Conservation (phyloP, 306 rosid genomes). For the Quercus glauca region DNA sequence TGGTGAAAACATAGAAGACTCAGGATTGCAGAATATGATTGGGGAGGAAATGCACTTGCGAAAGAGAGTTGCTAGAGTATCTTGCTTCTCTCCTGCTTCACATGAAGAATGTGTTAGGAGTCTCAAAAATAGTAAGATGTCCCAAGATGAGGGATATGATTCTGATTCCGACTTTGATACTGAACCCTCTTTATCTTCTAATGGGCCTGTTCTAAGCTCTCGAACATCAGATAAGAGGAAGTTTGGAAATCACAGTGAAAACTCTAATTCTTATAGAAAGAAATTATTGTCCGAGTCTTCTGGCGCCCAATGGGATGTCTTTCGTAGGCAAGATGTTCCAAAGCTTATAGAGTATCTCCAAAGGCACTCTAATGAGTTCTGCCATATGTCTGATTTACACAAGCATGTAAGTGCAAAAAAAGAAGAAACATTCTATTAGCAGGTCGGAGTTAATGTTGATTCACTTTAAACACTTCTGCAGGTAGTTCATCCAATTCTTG, state of each 20-base stretch:
- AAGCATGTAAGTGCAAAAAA: conserved; percentile 50
- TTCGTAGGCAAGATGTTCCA: conserved; percentile 89
- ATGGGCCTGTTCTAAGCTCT: conserved; percentile 19
- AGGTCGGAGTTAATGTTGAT: conserved; percentile 11
- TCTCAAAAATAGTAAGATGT: conserved; percentile 31
- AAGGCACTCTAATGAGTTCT: conserved; percentile 55
- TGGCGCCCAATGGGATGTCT: conserved; percentile 86
- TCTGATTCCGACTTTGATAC: conserved; percentile 39
- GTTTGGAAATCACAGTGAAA: conserved; percentile 25
- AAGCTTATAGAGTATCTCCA: conserved; percentile 79
- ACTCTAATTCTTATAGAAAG: conserved; percentile 27
- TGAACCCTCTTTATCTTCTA: conserved; percentile 25
- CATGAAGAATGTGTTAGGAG: conserved; percentile 26
- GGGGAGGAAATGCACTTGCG: conserved; percentile 54
- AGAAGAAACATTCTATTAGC: conserved; percentile 14
- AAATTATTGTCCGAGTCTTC: conserved; percentile 25
- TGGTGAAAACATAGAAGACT: conserved; percentile 34
- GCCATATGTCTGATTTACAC: conserved; percentile 33
- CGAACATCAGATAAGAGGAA: conserved; percentile 22
- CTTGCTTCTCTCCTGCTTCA: conserved; percentile 45
- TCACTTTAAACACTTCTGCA: conserved; percentile 35
- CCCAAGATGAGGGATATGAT: conserved; percentile 35
- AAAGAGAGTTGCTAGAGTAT: conserved; percentile 58
- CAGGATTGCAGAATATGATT: conserved; percentile 22
- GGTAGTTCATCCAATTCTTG: conserved; percentile 90